These are phyloP conservation scores for Chaetomiaceae sp. DNA, from an alignment of 2,329 filamentous ascomycete genomes.

Conservation along the genomic window DNA sequence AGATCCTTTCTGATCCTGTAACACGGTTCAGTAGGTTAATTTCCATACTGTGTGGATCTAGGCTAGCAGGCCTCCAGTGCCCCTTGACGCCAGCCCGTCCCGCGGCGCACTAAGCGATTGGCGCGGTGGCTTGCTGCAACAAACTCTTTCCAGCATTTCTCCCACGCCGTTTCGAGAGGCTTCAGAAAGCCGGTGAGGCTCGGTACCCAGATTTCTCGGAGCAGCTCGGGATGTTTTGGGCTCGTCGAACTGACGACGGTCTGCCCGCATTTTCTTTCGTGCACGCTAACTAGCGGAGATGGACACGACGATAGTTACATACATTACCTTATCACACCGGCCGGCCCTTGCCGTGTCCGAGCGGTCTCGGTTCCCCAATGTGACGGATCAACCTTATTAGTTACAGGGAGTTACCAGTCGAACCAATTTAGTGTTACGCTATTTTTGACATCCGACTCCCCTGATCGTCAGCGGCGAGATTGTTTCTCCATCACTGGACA, in stretches of 20 bases:
- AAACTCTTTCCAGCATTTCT: background rate
- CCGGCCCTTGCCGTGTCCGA: background rate
- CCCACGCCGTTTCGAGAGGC: background rate
- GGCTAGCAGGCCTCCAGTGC: background rate
- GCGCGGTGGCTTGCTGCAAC: constrained; percentile 17
- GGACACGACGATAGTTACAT: too few species aligned
- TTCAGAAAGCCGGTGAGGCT: background rate
- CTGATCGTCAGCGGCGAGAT: constrained; percentile 14
- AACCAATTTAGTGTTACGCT: background rate
- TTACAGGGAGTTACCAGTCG: too few species aligned
- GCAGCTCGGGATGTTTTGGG: too few species aligned
- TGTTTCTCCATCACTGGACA: constrained; percentile 8
- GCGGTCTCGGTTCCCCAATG: background rate
- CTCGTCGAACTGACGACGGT: too few species aligned
- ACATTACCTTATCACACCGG: too few species aligned
- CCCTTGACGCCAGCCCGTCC: background rate
- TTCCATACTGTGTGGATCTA: constrained; percentile 4
- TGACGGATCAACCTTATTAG: background rate
- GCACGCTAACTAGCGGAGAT: too few species aligned
- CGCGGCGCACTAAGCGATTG: background rate
- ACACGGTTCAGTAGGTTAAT: constrained; percentile 1
- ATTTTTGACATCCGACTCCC: constrained; percentile 12
- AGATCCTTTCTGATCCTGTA: background rate
- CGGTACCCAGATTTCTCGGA: background rate
- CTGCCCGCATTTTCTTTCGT: too few species aligned